Evolutionary conservation across 805 yeast genomes (phyloP).

Genomic region (Saccharomycopsis babjevae): DNA sequence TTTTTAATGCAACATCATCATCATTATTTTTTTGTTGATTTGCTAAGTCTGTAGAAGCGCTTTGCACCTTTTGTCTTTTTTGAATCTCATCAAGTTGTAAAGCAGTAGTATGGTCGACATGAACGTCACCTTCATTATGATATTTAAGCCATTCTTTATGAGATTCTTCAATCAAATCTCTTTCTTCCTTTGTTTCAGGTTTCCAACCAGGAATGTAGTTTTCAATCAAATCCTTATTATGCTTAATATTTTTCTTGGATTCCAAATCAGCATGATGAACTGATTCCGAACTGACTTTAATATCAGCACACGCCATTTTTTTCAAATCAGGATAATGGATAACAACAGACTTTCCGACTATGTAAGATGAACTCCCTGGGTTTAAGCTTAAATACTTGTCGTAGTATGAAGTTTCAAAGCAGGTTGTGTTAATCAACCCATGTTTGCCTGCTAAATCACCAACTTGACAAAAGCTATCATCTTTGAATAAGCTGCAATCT

Average conservation of each 20-base stretch:
- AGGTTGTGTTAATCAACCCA: conserved; percentile 60
- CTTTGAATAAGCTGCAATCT: conserved; percentile 40
- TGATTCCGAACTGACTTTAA: conserved; percentile 26
- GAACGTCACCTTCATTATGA: conserved; percentile 20
- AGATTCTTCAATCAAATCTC: conserved; percentile 12
- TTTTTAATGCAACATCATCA: not conserved
- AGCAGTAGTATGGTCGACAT: conserved; percentile 20
- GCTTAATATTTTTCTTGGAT: conserved; percentile 17
- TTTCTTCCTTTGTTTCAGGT: conserved; percentile 21
- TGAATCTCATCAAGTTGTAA: not conserved
- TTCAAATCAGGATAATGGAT: conserved; percentile 48
- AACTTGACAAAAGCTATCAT: conserved; percentile 51
- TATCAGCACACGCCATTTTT: conserved; percentile 54
- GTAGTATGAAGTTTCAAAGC: conserved; percentile 49
- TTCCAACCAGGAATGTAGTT: conserved; percentile 7
- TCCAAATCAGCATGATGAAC: conserved; percentile 18
- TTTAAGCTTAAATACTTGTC: conserved; percentile 60
- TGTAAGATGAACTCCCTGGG: conserved; percentile 40
- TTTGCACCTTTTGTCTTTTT: not conserved
- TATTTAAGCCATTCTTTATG: conserved; percentile 10
- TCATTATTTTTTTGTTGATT: not conserved
- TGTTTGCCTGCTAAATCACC: conserved; percentile 76
- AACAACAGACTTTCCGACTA: conserved; percentile 46
- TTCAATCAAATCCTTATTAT: conserved; percentile 12
- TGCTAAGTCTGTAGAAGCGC: not conserved